A percentile compares a stretch with the other conserved stretches of the same genome.
Evolutionary conservation across 192 early-diverging fungal genomes (phyloP).

Genomic region (Podila minutissima): DNA sequence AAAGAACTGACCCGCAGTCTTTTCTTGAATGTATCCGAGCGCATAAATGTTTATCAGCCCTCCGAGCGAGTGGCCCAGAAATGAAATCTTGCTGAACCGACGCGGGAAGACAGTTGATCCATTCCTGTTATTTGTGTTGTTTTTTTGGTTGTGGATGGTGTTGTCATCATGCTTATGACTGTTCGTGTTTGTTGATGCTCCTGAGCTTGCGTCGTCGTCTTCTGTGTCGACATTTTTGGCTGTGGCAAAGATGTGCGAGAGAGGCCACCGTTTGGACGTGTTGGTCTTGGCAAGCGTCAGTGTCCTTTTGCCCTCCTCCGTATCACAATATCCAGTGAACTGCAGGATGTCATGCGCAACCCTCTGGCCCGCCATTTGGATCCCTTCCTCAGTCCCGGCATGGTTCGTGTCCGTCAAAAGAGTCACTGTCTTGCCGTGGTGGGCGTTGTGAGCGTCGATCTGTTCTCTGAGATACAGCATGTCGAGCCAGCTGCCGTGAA

Average conservation of each 20-base stretch:
- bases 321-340: constrained; percentile 39
- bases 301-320: constrained; percentile 22
- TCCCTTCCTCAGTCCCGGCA: constrained; percentile 55
- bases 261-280: not conserved
- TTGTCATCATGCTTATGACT: constrained; percentile 5
- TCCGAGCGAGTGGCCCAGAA: constrained; percentile 64
- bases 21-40: constrained; percentile 51
- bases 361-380: constrained; percentile 53
- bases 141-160: constrained; percentile 1
- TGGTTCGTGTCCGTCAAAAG: constrained; percentile 57
- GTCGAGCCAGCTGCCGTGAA: constrained; percentile 53
- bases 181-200: not conserved
- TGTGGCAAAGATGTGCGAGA: not conserved
- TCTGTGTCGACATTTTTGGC: not conserved
- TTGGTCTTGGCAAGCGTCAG: not conserved
- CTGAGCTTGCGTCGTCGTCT: not conserved
- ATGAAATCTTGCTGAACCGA: constrained; percentile 47
- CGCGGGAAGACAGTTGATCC: constrained; percentile 8
- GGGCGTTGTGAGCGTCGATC: constrained; percentile 37
- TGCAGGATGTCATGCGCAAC: constrained; percentile 52
- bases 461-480: constrained; percentile 54
- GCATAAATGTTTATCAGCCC: constrained; percentile 58
- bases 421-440: constrained; percentile 26
- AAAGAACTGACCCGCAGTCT: constrained; percentile 58
- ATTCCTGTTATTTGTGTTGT: constrained; percentile 7